A percentile compares a stretch with the other conserved stretches of the same genome.
These are phyloP conservation scores for Mycena vulgaris DNA, from an alignment of 768 basidiomycete genomes.

Conservation along the genomic window DNA sequence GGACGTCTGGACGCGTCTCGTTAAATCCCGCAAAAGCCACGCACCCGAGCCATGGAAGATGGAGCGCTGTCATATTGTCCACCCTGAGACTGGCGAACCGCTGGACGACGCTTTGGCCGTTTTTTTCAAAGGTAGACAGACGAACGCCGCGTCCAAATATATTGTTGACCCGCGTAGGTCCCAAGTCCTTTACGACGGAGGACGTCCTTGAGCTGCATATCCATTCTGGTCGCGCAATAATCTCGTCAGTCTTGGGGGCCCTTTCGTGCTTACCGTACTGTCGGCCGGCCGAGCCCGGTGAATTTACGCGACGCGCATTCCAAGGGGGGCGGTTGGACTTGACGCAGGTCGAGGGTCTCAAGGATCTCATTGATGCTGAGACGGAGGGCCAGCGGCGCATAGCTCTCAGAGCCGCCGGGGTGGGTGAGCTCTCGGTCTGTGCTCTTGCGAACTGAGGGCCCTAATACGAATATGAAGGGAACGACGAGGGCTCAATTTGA, in stretches of 20 bases:
- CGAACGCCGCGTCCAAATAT: not conserved
- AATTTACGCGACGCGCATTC: constrained; percentile 91
- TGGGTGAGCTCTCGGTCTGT: constrained; percentile 53
- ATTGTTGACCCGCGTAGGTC: constrained; percentile 59
- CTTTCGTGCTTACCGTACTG: constrained; percentile 74
- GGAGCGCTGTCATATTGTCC: constrained; percentile 77
- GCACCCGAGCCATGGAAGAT: constrained; percentile 76
- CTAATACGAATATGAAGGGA: constrained; percentile 64
- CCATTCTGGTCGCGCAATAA: constrained; percentile 88
- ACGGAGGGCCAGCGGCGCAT: constrained; percentile 86
- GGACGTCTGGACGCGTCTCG: constrained; percentile 73
- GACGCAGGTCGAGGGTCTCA: constrained; percentile 91
- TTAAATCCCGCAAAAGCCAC: constrained; percentile 50
- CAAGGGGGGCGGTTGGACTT: constrained; percentile 86
- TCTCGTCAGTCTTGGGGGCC: constrained; percentile 77
- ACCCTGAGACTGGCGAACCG: constrained; percentile 71
- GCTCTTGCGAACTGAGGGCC: not conserved
- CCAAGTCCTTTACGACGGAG: constrained; percentile 88
- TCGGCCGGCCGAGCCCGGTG: constrained; percentile 88
- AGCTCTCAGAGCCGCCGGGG: constrained; percentile 79
- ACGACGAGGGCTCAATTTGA: constrained; percentile 72
- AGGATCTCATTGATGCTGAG: constrained; percentile 91
- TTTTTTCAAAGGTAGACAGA: constrained; percentile 77
- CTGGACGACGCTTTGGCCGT: constrained; percentile 88
- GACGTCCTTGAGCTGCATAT: constrained; percentile 88